A percentile compares a stretch with the other conserved stretches of the same genome.
Conservation (phyloP, 1,284 basidiomycete species). For the Papiliotrema terrestris region DNA sequence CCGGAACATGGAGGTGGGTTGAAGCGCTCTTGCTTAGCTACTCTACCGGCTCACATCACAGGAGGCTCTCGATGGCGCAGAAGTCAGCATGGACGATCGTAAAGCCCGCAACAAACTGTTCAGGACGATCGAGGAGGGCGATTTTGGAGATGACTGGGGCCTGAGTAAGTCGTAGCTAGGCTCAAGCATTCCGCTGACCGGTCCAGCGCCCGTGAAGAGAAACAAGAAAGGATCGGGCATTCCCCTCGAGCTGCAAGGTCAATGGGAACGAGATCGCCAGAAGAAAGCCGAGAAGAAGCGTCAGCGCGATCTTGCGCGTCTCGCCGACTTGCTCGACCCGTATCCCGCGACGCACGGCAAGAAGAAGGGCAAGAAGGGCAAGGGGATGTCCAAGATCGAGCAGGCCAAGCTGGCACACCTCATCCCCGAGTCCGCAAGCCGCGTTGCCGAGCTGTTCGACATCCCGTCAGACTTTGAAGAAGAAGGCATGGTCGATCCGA, state of each 20-base stretch:
- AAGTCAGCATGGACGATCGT: conserved; percentile 50
- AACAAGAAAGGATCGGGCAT: conserved; percentile 50
- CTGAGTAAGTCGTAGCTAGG: conserved; percentile 22
- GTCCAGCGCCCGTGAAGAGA: conserved; percentile 37
- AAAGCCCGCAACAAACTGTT: conserved; percentile 62
- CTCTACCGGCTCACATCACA: conserved; percentile 23
- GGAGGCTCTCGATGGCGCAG: conserved; percentile 56
- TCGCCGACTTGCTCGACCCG: conserved; percentile 55
- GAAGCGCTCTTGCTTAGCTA: neutral
- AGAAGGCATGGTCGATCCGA: conserved; percentile 7
- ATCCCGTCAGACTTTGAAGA: conserved; percentile 29
- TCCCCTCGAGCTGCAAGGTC: conserved; percentile 61
- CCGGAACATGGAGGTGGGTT: conserved; percentile 59
- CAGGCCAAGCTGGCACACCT: conserved; percentile 42
- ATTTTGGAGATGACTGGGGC: conserved; percentile 54
- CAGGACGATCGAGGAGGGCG: conserved; percentile 61
- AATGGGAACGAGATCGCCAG: conserved; percentile 75
- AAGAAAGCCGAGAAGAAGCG: conserved; percentile 76
- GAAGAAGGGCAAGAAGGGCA: conserved; percentile 49
- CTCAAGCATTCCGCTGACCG: neutral
- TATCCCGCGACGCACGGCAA: conserved; percentile 62
- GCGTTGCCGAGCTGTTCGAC: conserved; percentile 45
- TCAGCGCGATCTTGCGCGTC: conserved; percentile 56
- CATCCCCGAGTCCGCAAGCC: conserved; percentile 34
- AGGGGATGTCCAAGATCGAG: conserved; percentile 31